Evolutionary conservation across 2,329 filamentous ascomycete genomes (phyloP).

Genomic region (Hymenoscyphus scutula): DNA sequence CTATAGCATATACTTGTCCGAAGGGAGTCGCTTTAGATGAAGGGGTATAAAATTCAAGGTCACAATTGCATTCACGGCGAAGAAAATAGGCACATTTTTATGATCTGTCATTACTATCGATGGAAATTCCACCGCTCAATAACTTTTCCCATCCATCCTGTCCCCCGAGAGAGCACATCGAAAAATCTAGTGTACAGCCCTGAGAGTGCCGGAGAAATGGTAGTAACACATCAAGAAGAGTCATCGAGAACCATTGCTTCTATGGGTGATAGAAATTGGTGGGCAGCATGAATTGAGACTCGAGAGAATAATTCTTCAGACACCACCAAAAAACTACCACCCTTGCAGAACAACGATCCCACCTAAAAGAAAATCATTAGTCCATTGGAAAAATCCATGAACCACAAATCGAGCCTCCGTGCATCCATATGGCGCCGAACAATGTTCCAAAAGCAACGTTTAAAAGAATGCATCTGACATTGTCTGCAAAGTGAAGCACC

Average conservation of each 20-base stretch:
- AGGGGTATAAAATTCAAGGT: too few relatives aligned
- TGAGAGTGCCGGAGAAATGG: conserved; percentile 38
- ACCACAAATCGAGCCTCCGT: conserved; percentile 24
- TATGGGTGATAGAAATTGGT: conserved; percentile 12
- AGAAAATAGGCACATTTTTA: background rate
- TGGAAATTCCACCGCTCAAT: conserved; percentile 21
- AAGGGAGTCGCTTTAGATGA: too few relatives aligned
- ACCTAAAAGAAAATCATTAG: conserved; percentile 36
- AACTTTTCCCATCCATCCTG: conserved; percentile 37
- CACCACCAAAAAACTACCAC: conserved; percentile 28
- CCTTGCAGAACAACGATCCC: conserved; percentile 24
- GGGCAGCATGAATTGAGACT: conserved; percentile 29
- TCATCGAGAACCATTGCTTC: conserved; percentile 36
- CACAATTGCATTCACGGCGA: background rate
- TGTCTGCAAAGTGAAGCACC: conserved; percentile 27
- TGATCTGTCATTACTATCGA: conserved; percentile 5
- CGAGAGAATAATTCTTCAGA: conserved; percentile 26
- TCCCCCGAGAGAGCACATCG: conserved; percentile 35
- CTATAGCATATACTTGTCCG: too few relatives aligned
- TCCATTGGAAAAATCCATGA: conserved; percentile 23
- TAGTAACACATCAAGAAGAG: conserved; percentile 40
- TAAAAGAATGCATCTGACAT: conserved; percentile 30
- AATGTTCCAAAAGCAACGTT: conserved; percentile 32
- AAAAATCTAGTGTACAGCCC: conserved; percentile 40
- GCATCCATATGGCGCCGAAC: conserved; percentile 24